A percentile compares a stretch with the other conserved stretches of the same genome.
Evolutionary conservation across 371 early-diverging fungal species (phyloP).

Genomic region (Mortierella sp.): DNA sequence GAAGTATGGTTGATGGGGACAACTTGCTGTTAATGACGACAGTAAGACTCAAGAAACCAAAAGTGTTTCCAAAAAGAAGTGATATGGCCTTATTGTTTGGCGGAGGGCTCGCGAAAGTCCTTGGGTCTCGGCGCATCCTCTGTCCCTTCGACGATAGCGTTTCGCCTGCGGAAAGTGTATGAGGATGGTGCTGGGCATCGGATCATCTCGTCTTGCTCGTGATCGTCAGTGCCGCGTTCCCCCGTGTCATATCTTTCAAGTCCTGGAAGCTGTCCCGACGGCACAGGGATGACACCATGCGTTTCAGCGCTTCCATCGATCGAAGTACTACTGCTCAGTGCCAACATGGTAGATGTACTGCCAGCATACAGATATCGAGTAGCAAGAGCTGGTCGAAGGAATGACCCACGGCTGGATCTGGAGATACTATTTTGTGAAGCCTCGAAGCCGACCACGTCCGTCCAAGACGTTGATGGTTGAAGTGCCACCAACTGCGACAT

Average conservation of each 20-base stretch:
- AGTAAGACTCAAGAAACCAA: not conserved
- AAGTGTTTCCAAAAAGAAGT: not conserved
- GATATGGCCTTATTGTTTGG: not conserved
- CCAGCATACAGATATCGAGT: too few species aligned
- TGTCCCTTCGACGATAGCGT: conserved; percentile 46
- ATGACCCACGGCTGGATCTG: too few species aligned
- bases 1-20: too few species aligned
- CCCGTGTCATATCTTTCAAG: conserved; percentile 5
- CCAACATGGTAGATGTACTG: too few species aligned
- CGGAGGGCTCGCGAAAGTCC: conserved; percentile 12
- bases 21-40: too few species aligned
- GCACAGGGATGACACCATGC: conserved; percentile 11
- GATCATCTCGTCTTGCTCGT: conserved; percentile 1
- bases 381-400: too few species aligned
- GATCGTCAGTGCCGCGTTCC: not conserved
- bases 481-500: too few species aligned
- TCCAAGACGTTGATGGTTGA: too few species aligned
- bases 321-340: too few species aligned
- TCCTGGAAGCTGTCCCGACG: conserved; percentile 17
- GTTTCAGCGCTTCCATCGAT: too few species aligned
- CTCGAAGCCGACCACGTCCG: too few species aligned
- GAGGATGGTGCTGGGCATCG: conserved; percentile 21
- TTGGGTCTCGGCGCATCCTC: conserved; percentile 39
- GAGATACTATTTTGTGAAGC: too few species aligned
- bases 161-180: conserved; percentile 51